Evolutionary conservation across 2,329 filamentous ascomycete genomes (phyloP), one percentile per base, ranked within the genome.

Genomic region (Pseudogymnoascus sp.): DNA sequence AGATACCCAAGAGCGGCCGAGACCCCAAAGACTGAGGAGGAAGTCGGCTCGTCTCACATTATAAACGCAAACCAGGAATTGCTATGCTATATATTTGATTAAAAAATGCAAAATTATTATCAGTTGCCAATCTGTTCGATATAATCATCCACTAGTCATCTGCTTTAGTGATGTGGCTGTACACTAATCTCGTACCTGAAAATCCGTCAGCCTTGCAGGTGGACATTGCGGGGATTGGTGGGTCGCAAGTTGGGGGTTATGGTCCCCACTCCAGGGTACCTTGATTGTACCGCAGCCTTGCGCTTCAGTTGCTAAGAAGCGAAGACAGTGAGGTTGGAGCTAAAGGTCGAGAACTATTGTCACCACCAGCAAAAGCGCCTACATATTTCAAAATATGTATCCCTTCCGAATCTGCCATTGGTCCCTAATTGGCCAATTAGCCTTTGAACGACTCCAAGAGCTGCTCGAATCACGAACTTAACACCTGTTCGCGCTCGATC

Each of bases 61-160:
- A 54, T 54, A 54, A 54, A 54, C 47, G 47, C 47, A 54, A 54
- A 54, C 47, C 6, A 54, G n/a, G 4, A 34, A 18, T 54, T 32
- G 28, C 28, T 32, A 54, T 34, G 28, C 16, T 54, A 54, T 54
- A 50, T 50, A 54, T 54, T 54, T 54, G 47, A 54, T 54, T 18
- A 34, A 20, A 32, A 54, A 54, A 20, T 54, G 47, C 8, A 18
- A 18, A 54, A 54, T 54, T 54, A 54, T 54, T 54, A 12, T n/a
- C 11, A 32, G 30, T 34, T 54, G 12, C 47, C 28, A 54, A 32
- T 18, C n/a, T 16, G 25, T 18, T 18, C 47, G 14, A 32, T 54
- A 18, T 54, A 34, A 32, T 34, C 47, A 14, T 20, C 18, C 16
- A 32, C n/a, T 32, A 34, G 47, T 54, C n/a, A 34, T 34, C 2